Evolutionary conservation across 495 filamentous ascomycete species (phyloP), one percentile per base, ranked within the genome.

Genomic region (Wilcoxina mikolae): DNA sequence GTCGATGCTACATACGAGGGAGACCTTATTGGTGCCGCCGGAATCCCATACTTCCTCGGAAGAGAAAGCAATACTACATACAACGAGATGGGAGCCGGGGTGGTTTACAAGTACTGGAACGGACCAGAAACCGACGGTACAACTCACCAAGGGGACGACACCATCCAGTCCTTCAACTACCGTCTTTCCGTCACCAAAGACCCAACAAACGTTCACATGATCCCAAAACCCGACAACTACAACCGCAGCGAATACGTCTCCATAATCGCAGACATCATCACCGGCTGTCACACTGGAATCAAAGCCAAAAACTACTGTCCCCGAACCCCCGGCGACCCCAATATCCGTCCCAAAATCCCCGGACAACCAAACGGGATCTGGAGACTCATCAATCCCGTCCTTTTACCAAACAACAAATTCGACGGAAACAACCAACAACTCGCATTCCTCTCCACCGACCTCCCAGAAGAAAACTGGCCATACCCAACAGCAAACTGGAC

Each of bases 361-460:
- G 49, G 49, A 12, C 17, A 17, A 25, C 52, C 41, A 12, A 25
- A 27, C 20, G 52, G 52, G 10, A 54, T 54, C 35, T 7, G 15
- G 7, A 23, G 52, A 2, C 17, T 54, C 39, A 25, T 39, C 12
- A 54, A 31, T 39, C 5, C 20, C 25, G 23, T 28, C 4, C 25
- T 5, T 0, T 7, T 54, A 1, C 52, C 52, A 11, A 54, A 54
- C 35, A 22, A 25, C 9, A 54, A 54, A 46, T 28, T 10, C 5
- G 52, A 54, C 41, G 52, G 52, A 11, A 54, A 54, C 41, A 54
- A 54, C 52, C 53, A 56, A 28, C 41, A 56, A 12, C 33, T 49
- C 12, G 53, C 26, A 23, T 38, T 38, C 28, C n/a, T 54, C 35
- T 49, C 43, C 43, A 56, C 42, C 43, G 53, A 56, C 18, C 25